These are phyloP conservation scores for Centella asiatica DNA, from an alignment of 129 eudicot species.

Conservation along the genomic window DNA sequence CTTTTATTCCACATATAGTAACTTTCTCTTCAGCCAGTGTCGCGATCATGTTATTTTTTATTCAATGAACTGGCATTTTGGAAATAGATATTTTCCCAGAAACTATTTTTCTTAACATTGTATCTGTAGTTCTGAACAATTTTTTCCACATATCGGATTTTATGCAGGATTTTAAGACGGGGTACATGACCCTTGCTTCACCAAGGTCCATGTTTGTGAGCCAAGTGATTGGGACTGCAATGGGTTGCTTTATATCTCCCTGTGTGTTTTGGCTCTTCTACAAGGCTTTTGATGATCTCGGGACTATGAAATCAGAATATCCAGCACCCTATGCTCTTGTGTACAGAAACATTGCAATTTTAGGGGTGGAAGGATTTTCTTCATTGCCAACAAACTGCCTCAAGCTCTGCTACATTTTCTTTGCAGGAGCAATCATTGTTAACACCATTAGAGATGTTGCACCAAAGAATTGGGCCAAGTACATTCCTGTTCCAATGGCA, in stretches of 20 bases:
- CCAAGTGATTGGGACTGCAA: conserved; percentile 9
- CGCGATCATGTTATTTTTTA: too few species aligned
- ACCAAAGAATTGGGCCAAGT: background rate
- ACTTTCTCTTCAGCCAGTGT: too few species aligned
- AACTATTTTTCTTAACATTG: too few species aligned
- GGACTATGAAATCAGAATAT: background rate
- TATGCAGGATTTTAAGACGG: conserved; percentile 10
- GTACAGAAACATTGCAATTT: conserved; percentile 6
- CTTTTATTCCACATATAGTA: background rate
- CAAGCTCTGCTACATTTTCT: conserved; percentile 5
- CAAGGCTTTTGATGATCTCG: background rate
- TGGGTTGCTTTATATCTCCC: conserved; percentile 9
- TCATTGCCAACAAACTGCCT: conserved; percentile 7
- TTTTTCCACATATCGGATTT: too few species aligned
- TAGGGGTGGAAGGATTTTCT: conserved; percentile 7
- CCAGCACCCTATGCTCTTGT: conserved; percentile 2
- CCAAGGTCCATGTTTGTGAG: conserved; percentile 13
- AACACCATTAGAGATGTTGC: background rate
- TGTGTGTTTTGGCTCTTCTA: conserved; percentile 12
- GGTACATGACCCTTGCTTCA: conserved; percentile 10
- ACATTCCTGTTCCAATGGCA: conserved; percentile 10
- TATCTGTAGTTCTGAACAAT: too few species aligned
- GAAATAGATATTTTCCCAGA: too few species aligned
- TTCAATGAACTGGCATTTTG: too few species aligned
- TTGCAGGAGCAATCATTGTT: background rate